Percentiles rank a stretch among this genome's conserved stretches.
phyloP scores from a whole-genome alignment of 148 eudicot genomes.

The Camellia granthamiana region DNA sequence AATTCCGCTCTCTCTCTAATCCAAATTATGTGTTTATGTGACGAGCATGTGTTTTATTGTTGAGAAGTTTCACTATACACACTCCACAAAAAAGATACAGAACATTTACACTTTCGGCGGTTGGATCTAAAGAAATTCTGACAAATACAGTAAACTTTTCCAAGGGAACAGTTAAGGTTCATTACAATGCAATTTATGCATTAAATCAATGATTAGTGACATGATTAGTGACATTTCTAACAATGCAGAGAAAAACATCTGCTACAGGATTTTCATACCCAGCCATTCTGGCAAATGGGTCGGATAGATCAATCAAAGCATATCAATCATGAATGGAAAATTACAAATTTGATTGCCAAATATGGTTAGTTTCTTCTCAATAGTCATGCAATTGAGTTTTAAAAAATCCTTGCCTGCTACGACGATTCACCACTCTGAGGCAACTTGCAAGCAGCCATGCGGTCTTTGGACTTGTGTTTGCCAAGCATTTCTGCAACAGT shows the following conservation, averaged over 20 bases:
- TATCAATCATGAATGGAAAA: background rate
- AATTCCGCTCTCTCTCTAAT: too few relatives aligned
- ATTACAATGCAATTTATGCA: too few relatives aligned
- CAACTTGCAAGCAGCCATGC: constrained; percentile 62
- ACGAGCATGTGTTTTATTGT: too few relatives aligned
- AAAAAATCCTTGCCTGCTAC: constrained; percentile 4
- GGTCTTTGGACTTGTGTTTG: constrained; percentile 66
- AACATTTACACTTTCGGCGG: too few relatives aligned
- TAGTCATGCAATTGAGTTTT: constrained; percentile 2
- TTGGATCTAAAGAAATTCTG: too few relatives aligned
- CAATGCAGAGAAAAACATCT: background rate
- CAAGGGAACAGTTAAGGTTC: too few relatives aligned
- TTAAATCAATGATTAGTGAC: too few relatives aligned
- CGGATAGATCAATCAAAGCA: background rate
- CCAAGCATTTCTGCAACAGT: constrained; percentile 94
- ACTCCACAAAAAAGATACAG: too few relatives aligned
- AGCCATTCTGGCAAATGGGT: background rate
- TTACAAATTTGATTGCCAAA: background rate
- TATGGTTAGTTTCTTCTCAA: background rate
- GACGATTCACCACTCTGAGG: constrained; percentile 30
- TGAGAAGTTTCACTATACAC: too few relatives aligned
- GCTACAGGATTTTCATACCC: background rate
- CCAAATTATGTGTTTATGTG: too few relatives aligned
- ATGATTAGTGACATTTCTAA: too few relatives aligned
- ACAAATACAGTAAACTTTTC: too few relatives aligned